These are phyloP conservation scores for Backusella australiensis DNA, from an alignment of 192 early-diverging fungal genomes.

Conservation along the genomic window DNA sequence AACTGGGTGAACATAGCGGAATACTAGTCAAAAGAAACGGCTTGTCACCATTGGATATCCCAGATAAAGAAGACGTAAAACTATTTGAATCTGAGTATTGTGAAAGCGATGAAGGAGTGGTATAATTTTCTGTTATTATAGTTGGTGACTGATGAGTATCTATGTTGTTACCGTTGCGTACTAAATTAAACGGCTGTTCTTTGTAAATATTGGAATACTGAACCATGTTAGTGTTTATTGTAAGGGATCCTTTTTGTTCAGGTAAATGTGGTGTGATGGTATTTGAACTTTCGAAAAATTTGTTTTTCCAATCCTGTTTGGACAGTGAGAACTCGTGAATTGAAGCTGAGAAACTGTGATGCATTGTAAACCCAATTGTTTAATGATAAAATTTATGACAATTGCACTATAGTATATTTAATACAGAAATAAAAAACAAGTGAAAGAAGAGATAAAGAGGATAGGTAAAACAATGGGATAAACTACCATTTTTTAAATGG, in stretches of 20 bases:
- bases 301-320: background rate
- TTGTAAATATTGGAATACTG: background rate
- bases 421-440: background rate
- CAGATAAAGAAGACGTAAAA: background rate
- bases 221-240: background rate
- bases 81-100: background rate
- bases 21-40: background rate
- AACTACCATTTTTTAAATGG: background rate
- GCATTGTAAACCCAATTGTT: background rate
- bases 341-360: background rate
- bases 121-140: background rate
- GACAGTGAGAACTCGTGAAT: background rate
- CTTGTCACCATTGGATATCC: background rate
- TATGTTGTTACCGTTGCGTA: background rate
- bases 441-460: background rate
- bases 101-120: background rate
- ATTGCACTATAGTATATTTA: background rate
- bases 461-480: background rate
- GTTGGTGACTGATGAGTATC: background rate
- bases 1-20: background rate
- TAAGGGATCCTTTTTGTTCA: background rate
- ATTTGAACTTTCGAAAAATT: background rate
- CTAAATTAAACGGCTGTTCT: background rate
- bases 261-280: background rate
- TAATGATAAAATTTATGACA: background rate